Base-by-base conservation (phyloP, 257 asterid species). In the Lavandula angustifolia region DNA sequence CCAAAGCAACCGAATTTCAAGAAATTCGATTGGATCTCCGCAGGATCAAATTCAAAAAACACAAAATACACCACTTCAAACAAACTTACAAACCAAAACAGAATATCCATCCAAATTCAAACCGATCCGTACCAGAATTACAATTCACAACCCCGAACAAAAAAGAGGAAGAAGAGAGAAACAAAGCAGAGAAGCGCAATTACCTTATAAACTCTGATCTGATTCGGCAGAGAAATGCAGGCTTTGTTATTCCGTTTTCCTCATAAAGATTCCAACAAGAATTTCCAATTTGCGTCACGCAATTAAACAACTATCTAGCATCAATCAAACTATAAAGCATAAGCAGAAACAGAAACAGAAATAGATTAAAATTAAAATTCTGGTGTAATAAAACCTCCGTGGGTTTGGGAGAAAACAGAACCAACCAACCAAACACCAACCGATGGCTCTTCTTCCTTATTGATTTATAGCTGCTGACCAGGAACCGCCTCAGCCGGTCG, bases 281-380 rank as follows among this genome's bases (percentile, higher is more conserved):
- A 61, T 48, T 68, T 41, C 75, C 53, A 62, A 64, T 64, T 72
- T 58, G 63, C 78, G 78, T 72, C 43, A 72, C 81, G 81, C 48
- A 77, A 72, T 53, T 41, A 57, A 77, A 58, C 71, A 48, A 58
- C 68, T 48, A 32, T 49, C 60, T 9, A 6, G n/a, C 32, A 54
- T 34, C 16, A 58, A 11, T 2, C 38, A 33, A 18, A 67, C n/a
- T 44, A 14, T 33, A 47, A n/a, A 67, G 27, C 63, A 67, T n/a
- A 12, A 38, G 50, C 40, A 38, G 22, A 38, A 60, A 44, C n/a
- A 22, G 8, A 27, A 42, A 7, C n/a, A 32, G 16, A 47, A 0
- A 18, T 11, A 7, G 29, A 32, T 7, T 13, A 31, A 10, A 31
- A 31, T 29, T 9, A 35, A 11, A 38, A 22, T 5, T 59, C 38